Evolutionary conservation across 345 rosid species (phyloP), one percentile per base, ranked within the genome.

Genomic region (Melastoma malabathricum): DNA sequence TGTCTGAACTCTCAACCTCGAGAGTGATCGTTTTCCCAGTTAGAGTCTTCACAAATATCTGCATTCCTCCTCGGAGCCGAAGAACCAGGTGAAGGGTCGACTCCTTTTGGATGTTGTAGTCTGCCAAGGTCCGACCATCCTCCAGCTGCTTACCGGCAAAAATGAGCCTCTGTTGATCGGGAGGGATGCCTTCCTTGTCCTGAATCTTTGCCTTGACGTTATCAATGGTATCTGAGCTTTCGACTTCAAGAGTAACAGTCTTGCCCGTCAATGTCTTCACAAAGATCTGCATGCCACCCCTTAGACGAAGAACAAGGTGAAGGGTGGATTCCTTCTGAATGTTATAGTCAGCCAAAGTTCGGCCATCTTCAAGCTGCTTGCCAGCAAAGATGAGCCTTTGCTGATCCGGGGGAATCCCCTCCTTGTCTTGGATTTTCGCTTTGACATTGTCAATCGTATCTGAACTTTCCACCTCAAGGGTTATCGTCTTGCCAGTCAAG

Each of bases 271-370:
- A 46, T 19, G 68, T 64, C 25, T 64, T 64, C 16, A 64, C 68
- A 44, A 64, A 64, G 18, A 64, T 64, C 44, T 64, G 68, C 68
- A 64, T 64, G 2, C 68, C 68, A 18, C 68, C 68, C 50, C 69
- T 54, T 3, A 59, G 48, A 10, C 69, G 64, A 1, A 65, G 64
- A 2, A 65, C 69, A 51, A 65, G 51, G 18, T 65, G 69, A 1
- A 65, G 69, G 16, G 69, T 65, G 13, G 69, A 65, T 18, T 65
- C 69, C 60, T 65, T 65, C 44, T 65, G 69, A 15, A 65, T 65
- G 48, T 65, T 65, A 6, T 65, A 65, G 10, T 65, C 64, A 1
- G 69, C 69, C 41, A 65, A 18, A 3, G 69, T 65, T 1, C 64
- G 45, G 0, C 69, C 69, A 54, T 65, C 69, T 48, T 65, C 69